phyloP scores from a whole-genome alignment of 2,329 filamentous ascomycete genomes.

The Scolecobasidium constrictum region DNA sequence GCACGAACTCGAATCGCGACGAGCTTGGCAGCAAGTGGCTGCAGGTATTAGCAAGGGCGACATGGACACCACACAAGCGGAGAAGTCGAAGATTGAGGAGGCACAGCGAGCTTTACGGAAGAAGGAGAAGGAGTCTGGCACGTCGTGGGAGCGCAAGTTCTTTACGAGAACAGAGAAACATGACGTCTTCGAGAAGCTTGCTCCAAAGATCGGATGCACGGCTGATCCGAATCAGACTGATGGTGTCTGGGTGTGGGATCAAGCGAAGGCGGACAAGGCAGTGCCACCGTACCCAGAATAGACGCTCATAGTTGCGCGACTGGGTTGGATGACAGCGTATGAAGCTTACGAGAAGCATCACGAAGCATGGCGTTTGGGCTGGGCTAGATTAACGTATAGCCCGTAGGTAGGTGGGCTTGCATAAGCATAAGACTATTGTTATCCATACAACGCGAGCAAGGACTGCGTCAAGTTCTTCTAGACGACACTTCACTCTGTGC shows the following conservation, averaged over 20 bases:
- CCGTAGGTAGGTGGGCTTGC: no score
- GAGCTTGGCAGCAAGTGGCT: conserved; percentile 81
- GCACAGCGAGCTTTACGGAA: conserved; percentile 68
- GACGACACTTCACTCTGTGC: no score
- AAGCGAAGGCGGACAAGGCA: conserved; percentile 14
- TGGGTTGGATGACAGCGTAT: no score
- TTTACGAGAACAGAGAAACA: conserved; percentile 44
- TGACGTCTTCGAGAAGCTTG: conserved; percentile 37
- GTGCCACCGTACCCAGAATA: conserved; percentile 1
- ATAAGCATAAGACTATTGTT: no score
- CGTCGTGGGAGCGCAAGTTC: conserved; percentile 73
- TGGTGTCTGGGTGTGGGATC: conserved; percentile 52
- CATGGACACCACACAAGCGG: conserved; percentile 65
- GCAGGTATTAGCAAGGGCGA: conserved; percentile 70
- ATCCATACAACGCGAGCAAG: no score
- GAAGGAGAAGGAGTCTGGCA: conserved; percentile 63
- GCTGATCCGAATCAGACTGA: conserved; percentile 54
- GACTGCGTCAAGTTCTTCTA: no score
- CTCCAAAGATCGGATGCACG: conserved; percentile 31
- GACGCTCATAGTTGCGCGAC: no score
- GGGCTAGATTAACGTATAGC: no score
- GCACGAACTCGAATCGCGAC: conserved; percentile 75
- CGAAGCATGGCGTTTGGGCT: no score
- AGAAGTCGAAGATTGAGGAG: conserved; percentile 86
- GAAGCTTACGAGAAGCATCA: no score